phyloP scores from a whole-genome alignment of 2,329 filamentous ascomycete genomes.

The Fusarium mundagurra region DNA sequence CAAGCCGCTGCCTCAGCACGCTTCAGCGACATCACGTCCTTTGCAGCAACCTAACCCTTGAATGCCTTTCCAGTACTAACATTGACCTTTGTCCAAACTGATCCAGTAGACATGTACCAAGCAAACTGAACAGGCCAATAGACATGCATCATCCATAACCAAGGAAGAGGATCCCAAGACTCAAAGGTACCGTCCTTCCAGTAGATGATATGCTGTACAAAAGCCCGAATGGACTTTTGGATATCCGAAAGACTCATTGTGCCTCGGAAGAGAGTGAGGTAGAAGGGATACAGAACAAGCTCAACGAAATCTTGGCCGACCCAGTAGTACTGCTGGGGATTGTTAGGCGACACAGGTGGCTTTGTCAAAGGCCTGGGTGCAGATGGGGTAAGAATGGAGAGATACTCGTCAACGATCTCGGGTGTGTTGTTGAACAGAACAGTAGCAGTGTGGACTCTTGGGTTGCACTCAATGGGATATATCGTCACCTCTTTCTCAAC shows the following conservation, averaged over 20 bases:
- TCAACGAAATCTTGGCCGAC: slow-evolving; percentile 71
- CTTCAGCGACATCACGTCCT: not conserved
- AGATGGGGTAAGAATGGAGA: slow-evolving; percentile 54
- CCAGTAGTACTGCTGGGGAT: slow-evolving; percentile 64
- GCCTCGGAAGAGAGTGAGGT: slow-evolving; percentile 45
- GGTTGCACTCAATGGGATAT: slow-evolving; percentile 78
- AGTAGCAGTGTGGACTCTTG: slow-evolving; percentile 73
- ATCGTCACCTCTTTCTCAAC: slow-evolving; percentile 50
- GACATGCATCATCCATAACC: slow-evolving; percentile 65
- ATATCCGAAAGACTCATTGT: slow-evolving; percentile 38
- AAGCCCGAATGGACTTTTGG: slow-evolving; percentile 32
- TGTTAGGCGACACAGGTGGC: slow-evolving; percentile 35
- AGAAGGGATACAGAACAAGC: slow-evolving; percentile 57
- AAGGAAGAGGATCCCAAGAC: slow-evolving; percentile 64
- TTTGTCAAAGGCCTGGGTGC: slow-evolving; percentile 6
- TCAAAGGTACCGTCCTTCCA: slow-evolving; percentile 67
- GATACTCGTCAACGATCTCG: slow-evolving; percentile 62
- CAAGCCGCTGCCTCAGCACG: not conserved
- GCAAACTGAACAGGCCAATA: slow-evolving; percentile 65
- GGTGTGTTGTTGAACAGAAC: slow-evolving; percentile 64
- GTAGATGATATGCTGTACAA: slow-evolving; percentile 53
- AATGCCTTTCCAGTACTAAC: slow-evolving; percentile 66
- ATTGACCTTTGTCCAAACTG: slow-evolving; percentile 71
- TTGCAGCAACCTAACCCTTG: not conserved
- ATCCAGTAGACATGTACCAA: slow-evolving; percentile 53